phyloP scores from a whole-genome alignment of 495 filamentous ascomycete genomes.

The Hypoxylon intermedium region DNA sequence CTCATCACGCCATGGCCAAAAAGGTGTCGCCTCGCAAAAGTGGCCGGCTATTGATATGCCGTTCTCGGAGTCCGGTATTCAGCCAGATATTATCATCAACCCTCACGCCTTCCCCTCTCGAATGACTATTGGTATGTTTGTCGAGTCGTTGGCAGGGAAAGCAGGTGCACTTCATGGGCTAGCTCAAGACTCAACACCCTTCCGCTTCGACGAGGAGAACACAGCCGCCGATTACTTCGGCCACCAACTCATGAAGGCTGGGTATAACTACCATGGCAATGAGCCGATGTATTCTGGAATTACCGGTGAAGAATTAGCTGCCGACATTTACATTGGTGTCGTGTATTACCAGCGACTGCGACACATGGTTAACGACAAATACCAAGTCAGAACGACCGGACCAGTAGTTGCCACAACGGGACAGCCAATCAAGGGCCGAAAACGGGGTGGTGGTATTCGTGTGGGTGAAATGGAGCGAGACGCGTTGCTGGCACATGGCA shows the following conservation, averaged over 20 bases:
- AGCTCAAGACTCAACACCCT: slow-evolving; percentile 93
- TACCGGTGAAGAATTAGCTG: slow-evolving; percentile 89
- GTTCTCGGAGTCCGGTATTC: slow-evolving; percentile 95
- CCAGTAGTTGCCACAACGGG: slow-evolving; percentile 87
- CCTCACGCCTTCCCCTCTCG: slow-evolving; percentile 99
- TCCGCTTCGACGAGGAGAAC: slow-evolving; percentile 89
- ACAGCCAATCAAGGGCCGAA: slow-evolving; percentile 95
- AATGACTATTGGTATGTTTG: slow-evolving; percentile 99
- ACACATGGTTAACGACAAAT: slow-evolving; percentile 99
- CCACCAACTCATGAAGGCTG: slow-evolving; percentile 88
- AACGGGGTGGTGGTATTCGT: slow-evolving; percentile 95
- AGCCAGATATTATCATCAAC: slow-evolving; percentile 98
- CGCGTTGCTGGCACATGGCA: slow-evolving; percentile 90
- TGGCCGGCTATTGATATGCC: slow-evolving; percentile 96
- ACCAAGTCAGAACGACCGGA: slow-evolving; percentile 95
- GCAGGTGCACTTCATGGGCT: slow-evolving; percentile 91
- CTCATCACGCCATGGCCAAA: slow-evolving; percentile 96
- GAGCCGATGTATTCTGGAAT: slow-evolving; percentile 98
- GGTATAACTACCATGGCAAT: slow-evolving; percentile 98
- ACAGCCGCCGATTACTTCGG: slow-evolving; percentile 96
- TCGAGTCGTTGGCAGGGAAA: slow-evolving; percentile 96
- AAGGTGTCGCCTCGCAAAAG: slow-evolving; percentile 96
- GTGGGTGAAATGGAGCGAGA: slow-evolving; percentile 99
- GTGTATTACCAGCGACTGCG: slow-evolving; percentile 97
- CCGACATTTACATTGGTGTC: slow-evolving; percentile 95